Percentiles rank a stretch among this genome's conserved stretches.
Evolutionary conservation across 306 rosid species (phyloP).

Genomic region (Vachellia pachyceras): DNA sequence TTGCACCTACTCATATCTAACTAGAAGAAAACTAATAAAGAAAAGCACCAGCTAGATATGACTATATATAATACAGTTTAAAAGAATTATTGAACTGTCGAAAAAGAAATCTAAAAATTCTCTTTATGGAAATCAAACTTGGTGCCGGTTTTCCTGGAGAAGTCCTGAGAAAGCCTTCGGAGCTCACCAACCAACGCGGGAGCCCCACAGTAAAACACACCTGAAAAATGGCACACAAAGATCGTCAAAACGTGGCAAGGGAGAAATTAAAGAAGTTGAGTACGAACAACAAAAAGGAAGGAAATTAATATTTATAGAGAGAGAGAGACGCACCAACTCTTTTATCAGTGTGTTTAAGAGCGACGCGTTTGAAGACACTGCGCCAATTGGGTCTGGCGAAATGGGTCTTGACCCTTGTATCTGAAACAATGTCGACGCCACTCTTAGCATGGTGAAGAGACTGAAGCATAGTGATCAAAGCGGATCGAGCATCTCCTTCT

Average conservation of each 20-base stretch:
- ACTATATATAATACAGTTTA: conserved; percentile 34
- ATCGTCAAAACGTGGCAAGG: neutral
- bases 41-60: conserved; percentile 25
- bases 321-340: conserved; percentile 68
- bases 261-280: neutral
- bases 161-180: conserved; percentile 64
- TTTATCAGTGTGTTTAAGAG: conserved; percentile 60
- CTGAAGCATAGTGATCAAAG: conserved; percentile 87
- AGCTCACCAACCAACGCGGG: conserved; percentile 76
- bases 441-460: conserved; percentile 75
- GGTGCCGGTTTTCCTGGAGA: conserved; percentile 79
- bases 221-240: conserved; percentile 39
- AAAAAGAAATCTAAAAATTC: conserved; percentile 56
- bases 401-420: conserved; percentile 80
- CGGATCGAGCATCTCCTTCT: conserved; percentile 89
- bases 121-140: conserved; percentile 94
- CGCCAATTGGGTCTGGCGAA: conserved; percentile 91
- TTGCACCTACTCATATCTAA: no score
- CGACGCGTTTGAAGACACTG: conserved; percentile 63
- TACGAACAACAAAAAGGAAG: neutral
- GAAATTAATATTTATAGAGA: neutral
- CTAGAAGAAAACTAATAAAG: conserved; percentile 6
- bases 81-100: neutral
- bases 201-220: conserved; percentile 89
- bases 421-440: conserved; percentile 77